Conservation (phyloP, 139 green algal species). For the Chlorella sp. region DNA sequence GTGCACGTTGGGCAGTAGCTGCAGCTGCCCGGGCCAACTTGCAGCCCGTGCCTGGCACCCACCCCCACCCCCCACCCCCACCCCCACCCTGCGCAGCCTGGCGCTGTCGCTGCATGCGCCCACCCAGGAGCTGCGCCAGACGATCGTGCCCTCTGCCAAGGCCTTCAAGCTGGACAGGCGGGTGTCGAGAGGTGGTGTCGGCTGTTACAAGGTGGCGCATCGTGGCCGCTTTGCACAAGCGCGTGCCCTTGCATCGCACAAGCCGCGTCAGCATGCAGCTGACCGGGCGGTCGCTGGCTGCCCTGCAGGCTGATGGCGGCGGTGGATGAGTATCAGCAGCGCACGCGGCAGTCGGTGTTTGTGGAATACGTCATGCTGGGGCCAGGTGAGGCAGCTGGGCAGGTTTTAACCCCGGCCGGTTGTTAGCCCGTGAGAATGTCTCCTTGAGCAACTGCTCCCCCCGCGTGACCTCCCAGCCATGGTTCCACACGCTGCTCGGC, state of each 20-base stretch:
- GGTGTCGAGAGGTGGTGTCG: not conserved
- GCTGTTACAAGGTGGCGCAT: too few relatives aligned
- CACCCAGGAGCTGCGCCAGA: constrained; percentile 79
- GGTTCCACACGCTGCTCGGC: too few relatives aligned
- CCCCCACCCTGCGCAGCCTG: constrained; percentile 52
- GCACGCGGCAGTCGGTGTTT: constrained; percentile 72
- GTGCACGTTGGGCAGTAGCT: too few relatives aligned
- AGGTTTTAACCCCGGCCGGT: too few relatives aligned
- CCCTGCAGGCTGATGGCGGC: constrained; percentile 73
- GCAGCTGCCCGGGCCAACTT: too few relatives aligned
- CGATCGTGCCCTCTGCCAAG: constrained; percentile 89
- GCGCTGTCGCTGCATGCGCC: constrained; percentile 95
- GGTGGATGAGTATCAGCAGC: constrained; percentile 76
- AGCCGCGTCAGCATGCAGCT: not conserved
- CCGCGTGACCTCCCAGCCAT: too few relatives aligned
- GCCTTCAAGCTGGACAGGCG: constrained; percentile 81
- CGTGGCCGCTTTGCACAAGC: too few relatives aligned
- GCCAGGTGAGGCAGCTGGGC: constrained; percentile 19
- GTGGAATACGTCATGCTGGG: constrained; percentile 97
- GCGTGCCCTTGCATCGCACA: too few relatives aligned
- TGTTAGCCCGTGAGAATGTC: too few relatives aligned
- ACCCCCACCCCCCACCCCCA: too few relatives aligned
- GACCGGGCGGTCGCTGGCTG: not conserved
- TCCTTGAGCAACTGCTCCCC: too few relatives aligned
- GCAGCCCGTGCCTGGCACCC: too few relatives aligned